Conservation (phyloP, 1,284 basidiomycete species). For the Leccinum holopus region DNA sequence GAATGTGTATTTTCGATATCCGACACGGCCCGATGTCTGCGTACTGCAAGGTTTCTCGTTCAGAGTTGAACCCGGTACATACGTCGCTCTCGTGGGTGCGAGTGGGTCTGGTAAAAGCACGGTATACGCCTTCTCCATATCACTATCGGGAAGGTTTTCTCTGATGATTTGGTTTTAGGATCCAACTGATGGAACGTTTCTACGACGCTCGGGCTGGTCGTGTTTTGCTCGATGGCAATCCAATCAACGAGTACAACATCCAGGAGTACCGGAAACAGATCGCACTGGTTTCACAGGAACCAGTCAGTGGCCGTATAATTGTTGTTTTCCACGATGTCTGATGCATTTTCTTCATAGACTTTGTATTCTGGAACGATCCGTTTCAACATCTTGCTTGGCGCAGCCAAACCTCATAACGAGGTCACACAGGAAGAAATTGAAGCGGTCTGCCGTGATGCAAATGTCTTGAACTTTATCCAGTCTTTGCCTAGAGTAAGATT, state of each 20-base stretch:
- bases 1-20: conserved; percentile 91
- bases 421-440: conserved; percentile 90
- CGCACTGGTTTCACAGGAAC: conserved; percentile 92
- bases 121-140: conserved; percentile 49
- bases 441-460: conserved; percentile 79
- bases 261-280: conserved; percentile 82
- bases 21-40: conserved; percentile 83
- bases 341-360: conserved; percentile 38
- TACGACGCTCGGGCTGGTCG: conserved; percentile 80
- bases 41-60: conserved; percentile 82
- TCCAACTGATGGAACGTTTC: conserved; percentile 88
- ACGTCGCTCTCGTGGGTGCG: conserved; percentile 89
- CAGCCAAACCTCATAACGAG: conserved; percentile 75
- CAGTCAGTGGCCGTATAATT: conserved; percentile 35
- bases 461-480: conserved; percentile 90
- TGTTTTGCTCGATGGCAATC: conserved; percentile 78
- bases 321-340: neutral
- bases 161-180: conserved; percentile 39
- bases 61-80: conserved; percentile 87
- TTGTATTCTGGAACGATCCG: conserved; percentile 86
- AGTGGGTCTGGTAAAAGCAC: conserved; percentile 90
- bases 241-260: conserved; percentile 80
- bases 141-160: neutral
- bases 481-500: conserved; percentile 74
- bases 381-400: conserved; percentile 89